Evolutionary conservation across 2,329 filamentous ascomycete genomes (phyloP).

Genomic region (Verticillium klebahnii): DNA sequence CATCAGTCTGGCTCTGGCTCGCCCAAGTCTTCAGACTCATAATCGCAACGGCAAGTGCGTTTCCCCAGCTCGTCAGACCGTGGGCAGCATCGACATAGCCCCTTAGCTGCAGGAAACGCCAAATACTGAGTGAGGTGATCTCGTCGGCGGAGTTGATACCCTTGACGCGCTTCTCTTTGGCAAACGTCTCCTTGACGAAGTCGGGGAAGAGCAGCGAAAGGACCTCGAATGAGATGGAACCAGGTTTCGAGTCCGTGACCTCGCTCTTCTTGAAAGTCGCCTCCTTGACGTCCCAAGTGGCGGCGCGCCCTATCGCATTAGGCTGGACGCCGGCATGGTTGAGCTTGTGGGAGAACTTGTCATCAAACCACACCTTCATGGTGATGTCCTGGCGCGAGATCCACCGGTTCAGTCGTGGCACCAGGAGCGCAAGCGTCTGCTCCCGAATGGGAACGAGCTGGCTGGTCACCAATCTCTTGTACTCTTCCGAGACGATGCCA

Average conservation of each 20-base stretch:
- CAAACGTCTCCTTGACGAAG: conserved; percentile 66
- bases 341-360: conserved; percentile 62
- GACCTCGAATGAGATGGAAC: conserved; percentile 55
- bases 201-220: conserved; percentile 63
- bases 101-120: conserved; percentile 84
- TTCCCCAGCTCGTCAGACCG: conserved; percentile 78
- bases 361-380: conserved; percentile 80
- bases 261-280: conserved; percentile 34
- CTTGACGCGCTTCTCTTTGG: conserved; percentile 51
- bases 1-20: conserved; percentile 27
- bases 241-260: conserved; percentile 19
- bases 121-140: conserved; percentile 67
- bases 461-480: conserved; percentile 71
- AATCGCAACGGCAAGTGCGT: conserved; percentile 68
- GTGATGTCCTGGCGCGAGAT: conserved; percentile 76
- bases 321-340: conserved; percentile 50
- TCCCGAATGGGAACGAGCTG: conserved; percentile 72
- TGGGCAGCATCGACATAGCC: conserved; percentile 79
- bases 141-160: conserved; percentile 65
- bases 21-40: conserved; percentile 53
- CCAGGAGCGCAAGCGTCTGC: conserved; percentile 71
- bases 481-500: conserved; percentile 73
- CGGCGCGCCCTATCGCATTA: conserved; percentile 41
- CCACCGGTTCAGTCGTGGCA: conserved; percentile 75
- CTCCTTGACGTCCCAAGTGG: conserved; percentile 71